A percentile compares a stretch with the other conserved stretches of the same genome.
Conservation (phyloP, 1,139 yeast species). For the Geotrichum reessii region DNA sequence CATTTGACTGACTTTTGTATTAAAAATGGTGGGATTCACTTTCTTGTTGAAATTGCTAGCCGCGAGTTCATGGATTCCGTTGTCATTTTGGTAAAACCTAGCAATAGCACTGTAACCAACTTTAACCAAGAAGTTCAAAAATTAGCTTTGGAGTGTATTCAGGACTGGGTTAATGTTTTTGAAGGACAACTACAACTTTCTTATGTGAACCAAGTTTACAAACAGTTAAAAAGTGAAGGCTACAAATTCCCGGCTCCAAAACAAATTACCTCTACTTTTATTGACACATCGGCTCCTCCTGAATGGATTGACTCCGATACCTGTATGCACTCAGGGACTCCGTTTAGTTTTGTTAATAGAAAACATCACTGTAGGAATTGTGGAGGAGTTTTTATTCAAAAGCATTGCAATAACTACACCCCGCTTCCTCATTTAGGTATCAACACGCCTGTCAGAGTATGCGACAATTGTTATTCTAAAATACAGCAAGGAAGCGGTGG, state of each 20-base stretch:
- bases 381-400: constrained; percentile 89
- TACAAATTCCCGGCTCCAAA: constrained; percentile 53
- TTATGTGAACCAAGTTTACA: constrained; percentile 60
- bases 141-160: constrained; percentile 57
- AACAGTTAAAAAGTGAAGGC: constrained; percentile 54
- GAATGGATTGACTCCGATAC: constrained; percentile 96
- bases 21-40: constrained; percentile 88
- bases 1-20: constrained; percentile 80
- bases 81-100: constrained; percentile 35
- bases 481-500: constrained; percentile 27
- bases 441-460: constrained; percentile 82
- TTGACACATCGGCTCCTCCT: constrained; percentile 91
- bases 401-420: constrained; percentile 64
- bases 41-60: constrained; percentile 70
- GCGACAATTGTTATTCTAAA: constrained; percentile 79
- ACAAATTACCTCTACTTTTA: constrained; percentile 48
- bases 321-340: constrained; percentile 86
- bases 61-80: constrained; percentile 77
- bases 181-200: constrained; percentile 60
- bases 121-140: constrained; percentile 54
- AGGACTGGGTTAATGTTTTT: constrained; percentile 73
- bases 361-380: constrained; percentile 97
- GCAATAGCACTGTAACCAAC: constrained; percentile 22
- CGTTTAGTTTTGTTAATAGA: constrained; percentile 76
- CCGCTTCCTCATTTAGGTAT: constrained; percentile 84